phyloP scores from a whole-genome alignment of 495 filamentous ascomycete genomes.

The Xylaria acuta region DNA sequence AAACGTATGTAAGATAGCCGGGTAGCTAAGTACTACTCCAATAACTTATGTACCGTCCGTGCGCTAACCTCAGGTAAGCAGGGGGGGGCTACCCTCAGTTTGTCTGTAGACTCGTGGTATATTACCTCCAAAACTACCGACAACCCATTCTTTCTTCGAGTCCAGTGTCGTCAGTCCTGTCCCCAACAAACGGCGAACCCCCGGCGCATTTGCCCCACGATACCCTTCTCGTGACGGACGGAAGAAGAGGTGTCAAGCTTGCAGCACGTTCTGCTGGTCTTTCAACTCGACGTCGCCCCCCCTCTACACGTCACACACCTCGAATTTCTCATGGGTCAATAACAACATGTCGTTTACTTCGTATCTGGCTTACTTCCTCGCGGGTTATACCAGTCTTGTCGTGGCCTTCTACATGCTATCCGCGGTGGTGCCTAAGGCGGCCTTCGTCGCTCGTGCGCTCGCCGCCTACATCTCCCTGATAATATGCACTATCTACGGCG shows the following conservation, averaged over 20 bases:
- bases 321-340: conserved; percentile 17
- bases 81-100: too few relatives aligned
- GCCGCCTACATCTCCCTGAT: conserved; percentile 72
- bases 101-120: too few relatives aligned
- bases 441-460: conserved; percentile 75
- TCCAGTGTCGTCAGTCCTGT: background rate
- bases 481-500: conserved; percentile 76
- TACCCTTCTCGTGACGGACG: background rate
- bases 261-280: background rate
- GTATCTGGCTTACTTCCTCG: conserved; percentile 61
- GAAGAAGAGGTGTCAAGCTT: background rate
- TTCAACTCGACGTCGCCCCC: background rate
- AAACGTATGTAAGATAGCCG: too few relatives aligned
- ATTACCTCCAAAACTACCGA: background rate
- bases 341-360: conserved; percentile 43
- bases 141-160: conserved; percentile 1
- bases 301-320: background rate
- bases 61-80: too few relatives aligned
- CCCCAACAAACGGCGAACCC: conserved; percentile 19
- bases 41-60: too few relatives aligned
- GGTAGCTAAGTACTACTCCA: too few relatives aligned
- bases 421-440: conserved; percentile 59
- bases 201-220: conserved; percentile 17
- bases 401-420: conserved; percentile 64
- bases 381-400: conserved; percentile 62